Percentiles rank a stretch among this genome's conserved stretches.
Evolutionary conservation across 1,284 basidiomycete genomes (phyloP).

Genomic region (Sporisorium iseilematis-ciliati): DNA sequence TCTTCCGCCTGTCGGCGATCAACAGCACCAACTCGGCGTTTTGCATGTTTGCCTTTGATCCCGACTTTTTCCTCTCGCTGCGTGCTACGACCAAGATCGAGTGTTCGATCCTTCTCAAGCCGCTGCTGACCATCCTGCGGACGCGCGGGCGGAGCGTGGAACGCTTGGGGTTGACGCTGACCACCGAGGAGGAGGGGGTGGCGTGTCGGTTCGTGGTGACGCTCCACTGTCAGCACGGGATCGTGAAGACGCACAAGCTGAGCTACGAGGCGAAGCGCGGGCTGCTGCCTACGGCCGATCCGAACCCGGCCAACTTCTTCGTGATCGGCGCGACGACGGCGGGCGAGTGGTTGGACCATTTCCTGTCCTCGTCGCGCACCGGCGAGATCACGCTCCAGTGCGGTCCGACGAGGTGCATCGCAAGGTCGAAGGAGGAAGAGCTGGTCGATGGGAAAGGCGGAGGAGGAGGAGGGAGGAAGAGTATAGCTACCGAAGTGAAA

Average conservation of each 20-base stretch:
- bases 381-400: slow-evolving; percentile 55
- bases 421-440: slow-evolving; percentile 41
- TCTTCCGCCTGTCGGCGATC: slow-evolving; percentile 58
- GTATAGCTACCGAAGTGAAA: slow-evolving; percentile 54
- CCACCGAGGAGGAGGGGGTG: slow-evolving; percentile 5
- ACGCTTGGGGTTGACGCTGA: slow-evolving; percentile 38
- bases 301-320: slow-evolving; percentile 44
- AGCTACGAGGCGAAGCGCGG: slow-evolving; percentile 57
- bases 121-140: slow-evolving; percentile 53
- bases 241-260: slow-evolving; percentile 58
- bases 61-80: slow-evolving; percentile 54
- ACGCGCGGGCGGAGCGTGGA: slow-evolving; percentile 46
- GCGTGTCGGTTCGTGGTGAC: slow-evolving; percentile 42
- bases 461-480: slow-evolving; percentile 17
- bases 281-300: slow-evolving; percentile 49
- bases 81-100: slow-evolving; percentile 32
- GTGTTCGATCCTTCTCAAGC: slow-evolving; percentile 55
- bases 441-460: slow-evolving; percentile 9
- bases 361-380: slow-evolving; percentile 38
- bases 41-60: slow-evolving; percentile 55
- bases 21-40: slow-evolving; percentile 64
- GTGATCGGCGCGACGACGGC: slow-evolving; percentile 43
- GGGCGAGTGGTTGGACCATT: slow-evolving; percentile 58
- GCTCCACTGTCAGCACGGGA: slow-evolving; percentile 48
- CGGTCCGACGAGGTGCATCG: slow-evolving; percentile 30